Base-by-base conservation (phyloP, 352 stramenopile species). In the Pythium oligandrum region DNA sequence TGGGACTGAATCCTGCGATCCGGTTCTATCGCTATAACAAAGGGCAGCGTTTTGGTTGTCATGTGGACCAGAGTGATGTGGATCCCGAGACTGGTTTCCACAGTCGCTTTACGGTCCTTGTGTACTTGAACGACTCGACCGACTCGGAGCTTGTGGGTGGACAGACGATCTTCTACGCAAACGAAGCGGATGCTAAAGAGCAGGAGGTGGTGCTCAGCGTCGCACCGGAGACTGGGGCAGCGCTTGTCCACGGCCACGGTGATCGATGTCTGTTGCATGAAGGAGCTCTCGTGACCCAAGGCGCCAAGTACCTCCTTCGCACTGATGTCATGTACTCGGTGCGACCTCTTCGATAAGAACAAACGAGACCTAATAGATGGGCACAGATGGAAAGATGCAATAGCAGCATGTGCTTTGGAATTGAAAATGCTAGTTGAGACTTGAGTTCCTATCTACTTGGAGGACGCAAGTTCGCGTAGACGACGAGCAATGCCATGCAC, bases 51-150 rank as follows among this genome's bases (percentile, higher is more conserved):
- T 93, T 93, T 59, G 82, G 79, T 37, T 90, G 79, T 46, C 79
- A 90, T 51, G 79, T 93, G n/a, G 82, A 93, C 60, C 78, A 90
- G 66, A 93, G 82, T 66, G 77, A 90, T 59, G 72, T 90, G 50
- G 79, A 93, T 54, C 70, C 72, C 3, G 55, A 78, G 48, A 93
- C 82, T 36, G 68, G 75, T 43, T 75, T 70, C 61, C 70, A 84
- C 63, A 93, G 82, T 48, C 78, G 75, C 65, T 90, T 90, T 62
- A 93, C 82, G 6, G 73, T 90, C 59, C 75, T 90, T 38, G 78
- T 93, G 40, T 93, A 90, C 59, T 70, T 93, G 7, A 93, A 90
- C 39, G 82, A 93, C 69, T 48, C 68, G 5, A 64, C 31, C 38
- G 82, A 93, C 69, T 93, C 82, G 51, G 78, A 85, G n/a, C 53